These are phyloP conservation scores for Mycena galopus DNA, from an alignment of 768 basidiomycete species.

Conservation along the genomic window DNA sequence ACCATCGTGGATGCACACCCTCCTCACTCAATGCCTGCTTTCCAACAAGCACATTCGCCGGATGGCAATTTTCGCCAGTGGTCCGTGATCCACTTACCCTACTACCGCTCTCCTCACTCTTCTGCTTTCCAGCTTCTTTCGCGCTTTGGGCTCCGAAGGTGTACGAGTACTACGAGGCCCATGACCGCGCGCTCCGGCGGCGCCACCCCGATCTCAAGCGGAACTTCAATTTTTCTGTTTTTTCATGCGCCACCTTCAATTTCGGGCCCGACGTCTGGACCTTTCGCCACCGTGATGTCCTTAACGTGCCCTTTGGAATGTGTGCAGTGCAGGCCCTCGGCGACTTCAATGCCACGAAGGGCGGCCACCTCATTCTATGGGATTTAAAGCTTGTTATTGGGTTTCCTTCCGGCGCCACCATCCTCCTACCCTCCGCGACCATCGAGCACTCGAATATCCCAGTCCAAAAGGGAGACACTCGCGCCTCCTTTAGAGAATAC, in stretches of 20 bases:
- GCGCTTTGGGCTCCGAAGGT: constrained; percentile 34
- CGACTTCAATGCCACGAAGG: constrained; percentile 39
- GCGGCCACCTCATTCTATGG: constrained; percentile 50
- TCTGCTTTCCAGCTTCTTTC: constrained; percentile 15
- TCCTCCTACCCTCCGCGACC: constrained; percentile 47
- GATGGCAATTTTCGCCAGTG: constrained; percentile 31
- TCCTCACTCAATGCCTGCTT: constrained; percentile 5
- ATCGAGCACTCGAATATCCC: constrained; percentile 43
- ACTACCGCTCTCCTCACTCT: not conserved
- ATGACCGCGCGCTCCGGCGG: not conserved
- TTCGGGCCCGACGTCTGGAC: constrained; percentile 39
- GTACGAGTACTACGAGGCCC: constrained; percentile 18
- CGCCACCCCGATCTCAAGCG: not conserved
- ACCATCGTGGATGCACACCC: not conserved
- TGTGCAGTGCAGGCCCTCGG: constrained; percentile 49
- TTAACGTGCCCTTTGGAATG: constrained; percentile 47
- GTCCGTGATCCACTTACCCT: constrained; percentile 12
- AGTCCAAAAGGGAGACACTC: constrained; percentile 30
- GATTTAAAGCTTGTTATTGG: constrained; percentile 44
- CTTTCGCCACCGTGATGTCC: constrained; percentile 41
- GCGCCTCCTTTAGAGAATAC: too few relatives aligned
- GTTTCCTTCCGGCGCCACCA: constrained; percentile 41
- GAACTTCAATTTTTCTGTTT: constrained; percentile 40
- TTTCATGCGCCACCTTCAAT: constrained; percentile 46
- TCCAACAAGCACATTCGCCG: constrained; percentile 7